Evolutionary conservation across 208 protist genomes (phyloP), one percentile per base, ranked within the genome.

Genomic region (Trypanosoma platydactyli): DNA sequence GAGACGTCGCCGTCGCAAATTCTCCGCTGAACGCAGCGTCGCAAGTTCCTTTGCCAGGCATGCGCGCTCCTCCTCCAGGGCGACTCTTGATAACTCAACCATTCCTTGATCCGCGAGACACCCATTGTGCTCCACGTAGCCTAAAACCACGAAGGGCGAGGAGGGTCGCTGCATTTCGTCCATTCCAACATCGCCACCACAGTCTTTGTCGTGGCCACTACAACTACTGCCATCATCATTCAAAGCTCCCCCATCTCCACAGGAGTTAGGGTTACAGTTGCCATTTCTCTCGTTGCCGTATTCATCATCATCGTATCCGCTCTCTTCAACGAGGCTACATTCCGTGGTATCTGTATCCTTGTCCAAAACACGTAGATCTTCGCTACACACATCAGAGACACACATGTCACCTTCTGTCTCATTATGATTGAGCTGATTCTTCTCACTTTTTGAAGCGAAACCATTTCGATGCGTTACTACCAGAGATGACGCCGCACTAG

Each of bases 131-230:
- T 75, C 50, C 18, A 7, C 29, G 50, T 68, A 58, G 40, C 30
- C 44, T 42, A 75, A 46, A 30, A 75, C 25, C 16, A 75, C 46
- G 50, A 75, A 75, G 4, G 69, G 69, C 2, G 69, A 75, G 12
- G 60, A 49, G 1, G 69, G 46, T 6, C 69, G 61, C n/a, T 44
- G 30, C 33, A 41, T 3, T 30, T 55, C 33, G 27, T 33, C 20
- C 1, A 29, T 16, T 49, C 41, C 27, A 49, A 41, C 27, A 24
- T 38, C 11, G 22, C 20, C 18, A 5, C 6, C 22, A 40, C 29
- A 42, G 16, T 27, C 25, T 22, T 41, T 27, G 30, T 54, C 30
- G 1, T 44, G 3, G 11, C 50, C 49, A 15, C 12, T 52, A 27
- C 48, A 22, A 42, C 46, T 30, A 27, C 29, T 30, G 24, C 38